Percentiles rank a stretch among this genome's conserved stretches.
These are phyloP conservation scores for Teratosphaeria nubilosa DNA, from an alignment of 2,329 filamentous ascomycete genomes.

Conservation along the genomic window DNA sequence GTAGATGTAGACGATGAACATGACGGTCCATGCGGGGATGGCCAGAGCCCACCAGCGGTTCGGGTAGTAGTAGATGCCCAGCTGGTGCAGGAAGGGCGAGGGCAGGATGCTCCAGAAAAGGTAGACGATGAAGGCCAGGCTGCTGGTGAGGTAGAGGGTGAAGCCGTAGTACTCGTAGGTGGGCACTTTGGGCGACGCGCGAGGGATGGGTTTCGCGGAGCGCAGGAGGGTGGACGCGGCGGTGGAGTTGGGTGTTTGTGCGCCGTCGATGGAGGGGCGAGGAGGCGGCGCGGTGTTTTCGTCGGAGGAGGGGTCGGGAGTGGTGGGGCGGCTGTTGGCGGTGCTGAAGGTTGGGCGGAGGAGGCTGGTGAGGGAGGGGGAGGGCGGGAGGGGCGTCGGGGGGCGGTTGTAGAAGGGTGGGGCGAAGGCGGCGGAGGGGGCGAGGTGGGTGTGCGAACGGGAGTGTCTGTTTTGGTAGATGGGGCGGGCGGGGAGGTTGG, in stretches of 20 bases:
- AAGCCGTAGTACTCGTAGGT: conserved; percentile 99
- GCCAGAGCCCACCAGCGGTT: conserved; percentile 97
- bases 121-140: conserved; percentile 65
- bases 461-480: conserved; percentile 34
- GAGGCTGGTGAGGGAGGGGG: conserved; percentile 83
- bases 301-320: conserved; percentile 82
- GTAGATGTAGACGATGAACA: conserved; percentile 84
- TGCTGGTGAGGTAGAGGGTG: conserved; percentile 85
- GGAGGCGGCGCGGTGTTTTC: conserved; percentile 38
- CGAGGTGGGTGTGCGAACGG: conserved; percentile 36
- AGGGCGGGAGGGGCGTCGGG: conserved; percentile 87
- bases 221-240: conserved; percentile 49
- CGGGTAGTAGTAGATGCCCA: conserved; percentile 94
- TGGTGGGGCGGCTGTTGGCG: conserved; percentile 74
- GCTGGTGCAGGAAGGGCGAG: conserved; percentile 77
- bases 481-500: conserved; percentile 23
- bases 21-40: conserved; percentile 81
- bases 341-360: conserved; percentile 59
- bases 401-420: conserved; percentile 96
- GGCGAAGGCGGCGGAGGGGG: conserved; percentile 40
- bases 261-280: conserved; percentile 12
- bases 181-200: conserved; percentile 85
- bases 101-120: conserved; percentile 83
- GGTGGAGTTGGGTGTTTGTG: conserved; percentile 42
- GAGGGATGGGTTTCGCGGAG: conserved; percentile 56